These are phyloP conservation scores for Pichia sp. DNA, from an alignment of 1,139 yeast species.

Conservation along the genomic window DNA sequence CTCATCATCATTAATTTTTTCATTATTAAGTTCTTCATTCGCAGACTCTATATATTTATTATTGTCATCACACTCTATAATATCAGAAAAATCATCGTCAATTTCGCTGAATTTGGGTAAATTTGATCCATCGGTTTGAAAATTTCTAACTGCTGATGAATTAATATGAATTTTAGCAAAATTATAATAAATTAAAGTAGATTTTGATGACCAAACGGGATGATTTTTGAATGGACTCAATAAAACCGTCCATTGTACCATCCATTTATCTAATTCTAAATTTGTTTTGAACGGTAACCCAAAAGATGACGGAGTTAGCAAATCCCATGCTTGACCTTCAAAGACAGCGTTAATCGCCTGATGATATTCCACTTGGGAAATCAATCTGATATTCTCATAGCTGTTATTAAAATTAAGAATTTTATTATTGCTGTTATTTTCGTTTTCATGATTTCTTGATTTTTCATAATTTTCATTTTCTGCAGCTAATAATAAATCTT, in stretches of 20 bases:
- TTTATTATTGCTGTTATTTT: background rate
- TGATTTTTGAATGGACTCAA: constrained; percentile 53
- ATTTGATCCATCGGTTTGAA: constrained; percentile 33
- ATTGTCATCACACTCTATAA: constrained; percentile 4
- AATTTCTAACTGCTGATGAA: constrained; percentile 46
- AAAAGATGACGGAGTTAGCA: constrained; percentile 52
- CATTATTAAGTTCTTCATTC: constrained; percentile 8
- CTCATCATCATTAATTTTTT: constrained; percentile 3
- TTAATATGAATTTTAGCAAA: constrained; percentile 74
- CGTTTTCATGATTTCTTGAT: background rate
- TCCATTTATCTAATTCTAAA: constrained; percentile 67
- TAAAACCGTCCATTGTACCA: constrained; percentile 74
- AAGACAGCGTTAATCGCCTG: constrained; percentile 60
- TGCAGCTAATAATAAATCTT: constrained; percentile 31
- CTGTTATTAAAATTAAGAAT: constrained; percentile 6
- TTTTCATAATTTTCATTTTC: constrained; percentile 3
- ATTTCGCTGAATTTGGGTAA: constrained; percentile 38
- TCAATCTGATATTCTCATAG: constrained; percentile 53
- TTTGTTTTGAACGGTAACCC: constrained; percentile 67
- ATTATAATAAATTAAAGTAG: constrained; percentile 63
- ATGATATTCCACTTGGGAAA: constrained; percentile 67
- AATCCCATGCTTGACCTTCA: constrained; percentile 56
- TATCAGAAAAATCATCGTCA: constrained; percentile 25
- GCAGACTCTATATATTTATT: constrained; percentile 2
- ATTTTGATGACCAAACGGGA: constrained; percentile 66